Base-by-base conservation (phyloP, 192 early-diverging fungal species). In the Coemansia sp. region DNA sequence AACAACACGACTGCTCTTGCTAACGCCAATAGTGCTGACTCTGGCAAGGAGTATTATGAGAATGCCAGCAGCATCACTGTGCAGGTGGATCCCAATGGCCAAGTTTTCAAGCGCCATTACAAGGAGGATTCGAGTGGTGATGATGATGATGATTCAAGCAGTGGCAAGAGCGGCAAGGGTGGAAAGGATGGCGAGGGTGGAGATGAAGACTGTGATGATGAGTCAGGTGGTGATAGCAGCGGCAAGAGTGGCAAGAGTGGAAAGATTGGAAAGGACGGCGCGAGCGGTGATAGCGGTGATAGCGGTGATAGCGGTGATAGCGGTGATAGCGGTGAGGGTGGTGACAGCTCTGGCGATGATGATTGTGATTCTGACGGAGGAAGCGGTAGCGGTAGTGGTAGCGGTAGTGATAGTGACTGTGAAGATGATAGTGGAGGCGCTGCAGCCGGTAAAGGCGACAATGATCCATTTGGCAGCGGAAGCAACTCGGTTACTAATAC, bases 21-120 rank as follows among this genome's bases (percentile, higher is more conserved):
- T 18, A 42, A 42, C 14, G 15, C 15, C 15, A 5, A 17, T 8
- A 17, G 15, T 15, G 18, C 18, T 18, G 18, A 18, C 6, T 9
- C 15, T 42, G 41, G 41, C 41, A 42, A 42, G 41, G 6, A 42
- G 11, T n/a, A n/a, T 42, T 42, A 42, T 42, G 41, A 42, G 14
- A 14, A 40, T 40, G 55, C 55, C 54, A 58, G 23, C 8, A 20
- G 16, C 40, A 50, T 58, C 10, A 57, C 47, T 0, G 50, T 64
- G 9, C 15, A 18, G 15, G 41, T 42, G 10, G 41, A 42, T 17
- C 18, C 41, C 18, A 18, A 42, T 42, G 41, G 15, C 18, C 18
- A n/a, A 42, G 18, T 42, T 42, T 6, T 11, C 15, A 42, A 42
- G 41, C 41, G 41, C 5, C 41, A 42, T 42, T 18, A 18, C 10